Conservation (phyloP, 1,284 basidiomycete species). For the Ustilago loliicola region DNA sequence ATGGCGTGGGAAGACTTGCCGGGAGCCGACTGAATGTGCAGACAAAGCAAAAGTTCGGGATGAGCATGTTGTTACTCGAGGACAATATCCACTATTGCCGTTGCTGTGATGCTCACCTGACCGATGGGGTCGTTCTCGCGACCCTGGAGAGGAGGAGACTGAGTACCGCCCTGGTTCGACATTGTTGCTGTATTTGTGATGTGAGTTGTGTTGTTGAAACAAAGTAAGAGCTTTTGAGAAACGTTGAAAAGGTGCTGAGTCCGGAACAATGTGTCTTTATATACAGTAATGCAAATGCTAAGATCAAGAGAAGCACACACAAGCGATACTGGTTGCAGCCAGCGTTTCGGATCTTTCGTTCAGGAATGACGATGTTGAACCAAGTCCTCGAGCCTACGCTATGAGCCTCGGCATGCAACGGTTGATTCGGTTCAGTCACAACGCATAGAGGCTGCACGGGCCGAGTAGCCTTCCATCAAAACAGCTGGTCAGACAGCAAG, state of each 20-base stretch:
- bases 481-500: not conserved
- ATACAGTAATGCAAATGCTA: not conserved
- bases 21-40: conserved; percentile 39
- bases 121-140: conserved; percentile 56
- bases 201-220: not conserved
- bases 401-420: conserved; percentile 1
- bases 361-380: conserved; percentile 2
- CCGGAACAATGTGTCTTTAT: not conserved
- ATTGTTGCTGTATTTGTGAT: conserved; percentile 15
- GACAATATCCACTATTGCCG: not conserved
- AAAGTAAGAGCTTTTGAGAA: not conserved
- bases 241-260: not conserved
- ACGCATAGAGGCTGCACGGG: not conserved
- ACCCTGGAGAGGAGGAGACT: conserved; percentile 54
- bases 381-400: not conserved
- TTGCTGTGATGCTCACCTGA: conserved; percentile 32
- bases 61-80: not conserved
- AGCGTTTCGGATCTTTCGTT: conserved; percentile 10
- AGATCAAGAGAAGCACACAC: not conserved
- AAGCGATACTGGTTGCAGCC: not conserved
- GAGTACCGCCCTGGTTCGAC: conserved; percentile 47
- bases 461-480: not conserved
- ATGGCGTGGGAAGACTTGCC: conserved; percentile 42
- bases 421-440: not conserved
- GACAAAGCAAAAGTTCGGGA: not conserved